These are phyloP conservation scores for Leccinum boreale DNA, from an alignment of 768 basidiomycete genomes.

Conservation along the genomic window DNA sequence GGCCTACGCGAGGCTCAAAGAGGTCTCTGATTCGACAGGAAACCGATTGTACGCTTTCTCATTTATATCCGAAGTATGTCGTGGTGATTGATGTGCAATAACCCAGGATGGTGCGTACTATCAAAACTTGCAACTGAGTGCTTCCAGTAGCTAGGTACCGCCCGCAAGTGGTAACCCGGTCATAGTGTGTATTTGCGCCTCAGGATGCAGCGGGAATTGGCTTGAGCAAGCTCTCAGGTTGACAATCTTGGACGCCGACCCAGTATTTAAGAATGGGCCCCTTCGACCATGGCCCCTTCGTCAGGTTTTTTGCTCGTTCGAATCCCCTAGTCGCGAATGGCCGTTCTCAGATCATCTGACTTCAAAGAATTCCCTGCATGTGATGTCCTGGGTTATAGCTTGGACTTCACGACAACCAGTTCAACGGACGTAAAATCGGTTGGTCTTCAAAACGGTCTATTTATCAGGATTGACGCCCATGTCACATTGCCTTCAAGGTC, in stretches of 20 bases:
- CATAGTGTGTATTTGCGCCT: neutral
- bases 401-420: neutral
- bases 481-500: neutral
- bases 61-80: too few relatives aligned
- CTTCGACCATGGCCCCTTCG: neutral
- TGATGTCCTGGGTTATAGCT: neutral
- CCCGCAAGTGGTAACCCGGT: neutral
- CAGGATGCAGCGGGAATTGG: neutral
- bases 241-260: neutral
- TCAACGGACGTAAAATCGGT: neutral
- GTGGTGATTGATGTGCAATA: too few relatives aligned
- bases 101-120: too few relatives aligned
- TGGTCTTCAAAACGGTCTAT: neutral
- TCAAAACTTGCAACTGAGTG: too few relatives aligned
- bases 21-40: too few relatives aligned
- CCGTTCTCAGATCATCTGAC: neutral
- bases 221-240: neutral
- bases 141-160: too few relatives aligned
- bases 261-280: neutral
- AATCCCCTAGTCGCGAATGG: neutral
- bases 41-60: too few relatives aligned
- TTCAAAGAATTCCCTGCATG: neutral
- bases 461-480: neutral
- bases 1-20: too few relatives aligned
- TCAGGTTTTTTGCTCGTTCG: neutral